Base-by-base conservation (phyloP, 495 filamentous ascomycete species). In the Penicillium alfredii region DNA sequence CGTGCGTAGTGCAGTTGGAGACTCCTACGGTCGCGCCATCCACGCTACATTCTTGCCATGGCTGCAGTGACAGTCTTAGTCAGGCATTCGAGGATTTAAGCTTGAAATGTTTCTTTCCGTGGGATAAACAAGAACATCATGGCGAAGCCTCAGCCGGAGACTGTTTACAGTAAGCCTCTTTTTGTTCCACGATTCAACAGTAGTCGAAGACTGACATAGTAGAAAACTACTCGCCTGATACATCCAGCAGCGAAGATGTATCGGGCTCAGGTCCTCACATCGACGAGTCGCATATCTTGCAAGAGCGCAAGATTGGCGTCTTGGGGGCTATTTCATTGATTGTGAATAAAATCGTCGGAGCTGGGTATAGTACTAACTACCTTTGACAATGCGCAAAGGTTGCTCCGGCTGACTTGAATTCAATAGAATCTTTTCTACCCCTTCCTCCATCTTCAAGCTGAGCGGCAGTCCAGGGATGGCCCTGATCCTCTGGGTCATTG, bases 361-460 rank as follows among this genome's bases (percentile, higher is more conserved):
- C 53, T 16, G 53, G 53, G 53, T 56, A 17, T 4, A 45, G 30
- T n/a, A 29, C 12, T 25, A n/a, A n/a, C n/a, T n/a, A n/a, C n/a
- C n/a, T n/a, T n/a, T n/a, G n/a, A n/a, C n/a, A n/a, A n/a, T n/a
- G n/a, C n/a, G 25, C 35, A 8, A 3, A 14, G 11, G 8, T 9
- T 6, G 17, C 21, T n/a, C 13, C 7, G 18, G 30, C 30, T 44
- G 10, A 49, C 11, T 10, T 8, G 4, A 1, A 36, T n/a, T n/a
- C n/a, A n/a, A 32, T 19, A 55, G 81, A 22, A 84, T 87, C 33
- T 87, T 85, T 48, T 79, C 80, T 0, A 82, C 78, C 0, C 81
- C 80, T 0, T 73, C 78, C 6, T 61, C 71, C 4, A 80, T 87
- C 40, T 58, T 76, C 13, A 60, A 68, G 13, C 69, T 74, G 7